Conservation (phyloP, 2,329 filamentous ascomycete genomes). For the Cordyceps pruinosa region DNA sequence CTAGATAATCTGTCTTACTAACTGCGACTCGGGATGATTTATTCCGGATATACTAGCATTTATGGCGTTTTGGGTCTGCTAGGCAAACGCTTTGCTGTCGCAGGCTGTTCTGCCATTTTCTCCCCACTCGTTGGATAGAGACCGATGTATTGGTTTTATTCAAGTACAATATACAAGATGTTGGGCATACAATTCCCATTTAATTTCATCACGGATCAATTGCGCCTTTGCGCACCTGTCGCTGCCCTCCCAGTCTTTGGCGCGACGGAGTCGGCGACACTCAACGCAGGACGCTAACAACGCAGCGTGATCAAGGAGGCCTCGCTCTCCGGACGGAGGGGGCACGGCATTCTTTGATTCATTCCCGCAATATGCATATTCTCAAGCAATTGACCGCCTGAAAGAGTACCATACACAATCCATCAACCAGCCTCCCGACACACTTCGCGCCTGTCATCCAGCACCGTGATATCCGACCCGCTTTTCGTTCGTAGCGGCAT, state of each 20-base stretch:
- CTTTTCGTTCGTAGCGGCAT: conserved; percentile 8
- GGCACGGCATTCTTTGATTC: too few relatives aligned
- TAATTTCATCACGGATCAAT: not conserved
- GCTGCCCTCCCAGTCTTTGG: not conserved
- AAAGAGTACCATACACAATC: not conserved
- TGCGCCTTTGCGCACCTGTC: not conserved
- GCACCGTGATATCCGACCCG: not conserved
- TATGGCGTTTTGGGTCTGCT: not conserved
- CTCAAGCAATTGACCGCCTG: too few relatives aligned
- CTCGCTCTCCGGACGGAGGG: too few relatives aligned
- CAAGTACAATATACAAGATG: not conserved
- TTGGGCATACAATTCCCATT: not conserved
- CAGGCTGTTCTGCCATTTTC: not conserved
- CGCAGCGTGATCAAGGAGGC: not conserved
- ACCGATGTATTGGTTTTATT: not conserved
- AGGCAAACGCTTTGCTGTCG: not conserved
- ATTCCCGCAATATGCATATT: too few relatives aligned
- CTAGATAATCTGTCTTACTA: conserved; percentile 36
- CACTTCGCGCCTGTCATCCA: not conserved
- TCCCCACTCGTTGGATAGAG: conserved; percentile 7
- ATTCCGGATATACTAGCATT: conserved; percentile 26
- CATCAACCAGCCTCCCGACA: not conserved
- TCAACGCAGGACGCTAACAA: not conserved
- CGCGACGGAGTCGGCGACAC: not conserved
- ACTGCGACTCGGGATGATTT: not conserved